A percentile compares a stretch with the other conserved stretches of the same genome.
Evolutionary conservation across 495 filamentous ascomycete species (phyloP).

Genomic region (Xylaria venustula): DNA sequence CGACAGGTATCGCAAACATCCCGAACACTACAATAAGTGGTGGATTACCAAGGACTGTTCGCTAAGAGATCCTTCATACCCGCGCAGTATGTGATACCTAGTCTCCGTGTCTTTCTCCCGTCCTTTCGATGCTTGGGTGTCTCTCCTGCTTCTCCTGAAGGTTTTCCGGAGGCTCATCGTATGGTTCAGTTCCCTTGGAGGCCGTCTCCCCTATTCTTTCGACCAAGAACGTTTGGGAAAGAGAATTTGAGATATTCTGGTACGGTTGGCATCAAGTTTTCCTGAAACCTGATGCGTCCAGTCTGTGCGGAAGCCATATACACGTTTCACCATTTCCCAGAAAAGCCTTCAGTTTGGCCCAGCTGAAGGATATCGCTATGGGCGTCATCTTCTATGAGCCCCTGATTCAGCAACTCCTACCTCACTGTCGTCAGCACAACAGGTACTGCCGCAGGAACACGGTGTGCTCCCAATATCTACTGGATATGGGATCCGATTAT

Average conservation of each 20-base stretch:
- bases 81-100: too few relatives aligned
- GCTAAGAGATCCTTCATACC: too few relatives aligned
- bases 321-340: background rate
- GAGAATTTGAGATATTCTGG: background rate
- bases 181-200: slow-evolving; percentile 1
- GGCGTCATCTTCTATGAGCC: background rate
- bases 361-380: background rate
- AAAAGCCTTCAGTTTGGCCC: background rate
- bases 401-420: background rate
- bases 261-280: background rate
- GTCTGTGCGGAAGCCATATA: background rate
- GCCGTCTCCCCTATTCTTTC: background rate
- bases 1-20: background rate
- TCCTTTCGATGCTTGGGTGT: too few relatives aligned
- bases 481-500: too few relatives aligned
- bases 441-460: background rate
- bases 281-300: background rate
- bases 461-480: too few relatives aligned
- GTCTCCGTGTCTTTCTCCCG: too few relatives aligned
- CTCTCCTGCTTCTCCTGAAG: too few relatives aligned
- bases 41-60: too few relatives aligned
- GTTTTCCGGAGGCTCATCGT: too few relatives aligned
- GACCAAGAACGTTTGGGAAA: background rate
- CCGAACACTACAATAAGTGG: background rate
- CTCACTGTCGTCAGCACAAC: background rate